phyloP scores from a whole-genome alignment of 1,284 basidiomycete genomes.

The Cryptococcus jaspeensis region DNA sequence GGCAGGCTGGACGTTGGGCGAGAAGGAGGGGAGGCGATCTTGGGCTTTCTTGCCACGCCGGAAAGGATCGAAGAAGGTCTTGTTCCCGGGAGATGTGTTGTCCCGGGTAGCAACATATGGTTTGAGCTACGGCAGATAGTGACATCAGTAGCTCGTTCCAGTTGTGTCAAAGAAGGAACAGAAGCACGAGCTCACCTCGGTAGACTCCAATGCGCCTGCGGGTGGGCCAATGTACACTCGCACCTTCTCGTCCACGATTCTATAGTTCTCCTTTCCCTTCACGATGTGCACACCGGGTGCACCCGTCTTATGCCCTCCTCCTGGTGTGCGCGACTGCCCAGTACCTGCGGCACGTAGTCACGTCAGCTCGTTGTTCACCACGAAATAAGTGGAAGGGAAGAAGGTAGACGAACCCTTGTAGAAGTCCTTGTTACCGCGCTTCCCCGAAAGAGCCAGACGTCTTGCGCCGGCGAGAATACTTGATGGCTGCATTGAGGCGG shows the following conservation, averaged over 20 bases:
- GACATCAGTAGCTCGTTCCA: not conserved
- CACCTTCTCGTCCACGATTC: conserved; percentile 75
- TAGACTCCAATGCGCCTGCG: conserved; percentile 62
- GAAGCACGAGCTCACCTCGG: conserved; percentile 57
- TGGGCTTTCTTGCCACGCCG: conserved; percentile 10
- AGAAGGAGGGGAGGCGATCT: conserved; percentile 31
- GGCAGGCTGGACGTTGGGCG: conserved; percentile 20
- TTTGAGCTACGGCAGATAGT: conserved; percentile 47
- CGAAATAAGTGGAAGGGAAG: not conserved
- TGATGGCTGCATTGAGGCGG: conserved; percentile 38
- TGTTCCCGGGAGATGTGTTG: not conserved
- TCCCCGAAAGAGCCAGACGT: conserved; percentile 72
- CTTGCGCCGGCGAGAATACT: conserved; percentile 59
- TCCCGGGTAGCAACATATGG: conserved; percentile 53
- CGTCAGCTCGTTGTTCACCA: not conserved
- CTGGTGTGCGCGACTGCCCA: conserved; percentile 71
- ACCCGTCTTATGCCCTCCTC: conserved; percentile 77
- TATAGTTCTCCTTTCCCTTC: conserved; percentile 70
- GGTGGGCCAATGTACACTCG: conserved; percentile 78
- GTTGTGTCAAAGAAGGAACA: not conserved
- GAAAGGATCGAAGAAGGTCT: conserved; percentile 12
- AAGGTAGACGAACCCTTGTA: conserved; percentile 70
- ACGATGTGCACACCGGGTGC: conserved; percentile 79
- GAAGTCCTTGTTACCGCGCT: conserved; percentile 85
- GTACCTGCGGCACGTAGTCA: conserved; percentile 59